Conservation (phyloP, 179 eudicot genomes). For the Silene coronaria region DNA sequence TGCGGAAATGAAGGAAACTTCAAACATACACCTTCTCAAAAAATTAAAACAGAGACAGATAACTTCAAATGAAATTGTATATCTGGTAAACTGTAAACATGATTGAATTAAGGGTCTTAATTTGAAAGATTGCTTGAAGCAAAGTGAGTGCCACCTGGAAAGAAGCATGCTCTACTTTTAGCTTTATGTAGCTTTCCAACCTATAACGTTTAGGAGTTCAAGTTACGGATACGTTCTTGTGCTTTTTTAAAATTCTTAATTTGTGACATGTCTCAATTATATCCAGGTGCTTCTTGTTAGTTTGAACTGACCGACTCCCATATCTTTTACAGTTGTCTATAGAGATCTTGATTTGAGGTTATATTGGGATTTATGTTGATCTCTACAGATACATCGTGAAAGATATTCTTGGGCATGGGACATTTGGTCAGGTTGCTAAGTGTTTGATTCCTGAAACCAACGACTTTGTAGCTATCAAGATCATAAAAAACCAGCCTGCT, state of each 20-base stretch:
- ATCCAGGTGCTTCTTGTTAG: not conserved
- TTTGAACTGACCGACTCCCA: not conserved
- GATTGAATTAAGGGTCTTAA: not conserved
- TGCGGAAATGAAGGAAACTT: not conserved
- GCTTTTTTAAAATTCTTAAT: not conserved
- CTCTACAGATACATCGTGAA: conserved; percentile 78
- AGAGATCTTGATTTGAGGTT: conserved; percentile 1
- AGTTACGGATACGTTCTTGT: not conserved
- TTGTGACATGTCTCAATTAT: not conserved
- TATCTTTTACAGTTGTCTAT: not conserved
- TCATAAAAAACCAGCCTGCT: conserved; percentile 94
- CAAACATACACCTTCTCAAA: not conserved
- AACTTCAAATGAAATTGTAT: not conserved
- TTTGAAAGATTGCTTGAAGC: not conserved
- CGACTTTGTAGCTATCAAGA: conserved; percentile 80
- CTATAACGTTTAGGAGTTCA: not conserved
- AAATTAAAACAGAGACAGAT: not conserved
- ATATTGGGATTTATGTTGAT: not conserved
- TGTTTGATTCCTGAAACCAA: conserved; percentile 85
- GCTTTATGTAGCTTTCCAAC: not conserved
- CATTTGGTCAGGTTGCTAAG: conserved; percentile 99
- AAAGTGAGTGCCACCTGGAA: not conserved
- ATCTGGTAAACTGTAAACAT: not conserved
- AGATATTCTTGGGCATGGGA: conserved; percentile 97
- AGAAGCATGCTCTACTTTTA: not conserved